Base-by-base conservation (phyloP, 164 flowering plant species). In the Stephania yunnanensis region DNA sequence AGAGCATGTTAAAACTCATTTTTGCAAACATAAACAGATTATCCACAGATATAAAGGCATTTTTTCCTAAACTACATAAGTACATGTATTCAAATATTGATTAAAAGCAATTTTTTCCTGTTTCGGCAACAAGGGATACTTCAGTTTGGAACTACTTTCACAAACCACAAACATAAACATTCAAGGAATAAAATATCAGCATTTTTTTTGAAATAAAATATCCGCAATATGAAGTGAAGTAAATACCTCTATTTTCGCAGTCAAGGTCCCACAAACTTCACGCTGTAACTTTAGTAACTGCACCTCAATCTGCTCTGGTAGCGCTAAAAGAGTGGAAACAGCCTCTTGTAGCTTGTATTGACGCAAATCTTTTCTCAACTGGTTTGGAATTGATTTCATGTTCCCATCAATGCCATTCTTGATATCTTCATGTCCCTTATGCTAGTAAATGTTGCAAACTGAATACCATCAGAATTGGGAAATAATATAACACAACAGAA, bases 341-440 rank as follows among this genome's bases (percentile, higher is more conserved):
- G 81, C 83, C 78, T 90, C 87, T 71, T 84, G 76, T 45, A 85
- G 71, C 80, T 81, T 93, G 58, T 83, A 84, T 69, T 81, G 84
- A 73, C 76, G 72, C 48, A 46, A 68, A 75, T 78, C 80, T 73
- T 84, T 84, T 80, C 73, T 81, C 44, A 88, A 64, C 79, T 86
- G 85, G 71, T 88, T 90, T 52, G 83, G 81, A 73, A 95, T 68
- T 46, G 85, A 84, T 74, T 85, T 91, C 46, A 93, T 75, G 79
- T 82, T 83, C 71, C 72, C 86, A 71, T 85, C 90, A 75, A 92
- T 70, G 77, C 83, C 81, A 45, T 81, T 77, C 88, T 89, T 92
- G 76, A 87, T 77, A 71, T 86, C 93, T 77, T 91, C 95, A 75
- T 88, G 90, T 74, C 87, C 91, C 81, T 91, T 91, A 74, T 73